phyloP scores from a whole-genome alignment of 2,329 filamentous ascomycete species.

The Setomelanomma holmii region DNA sequence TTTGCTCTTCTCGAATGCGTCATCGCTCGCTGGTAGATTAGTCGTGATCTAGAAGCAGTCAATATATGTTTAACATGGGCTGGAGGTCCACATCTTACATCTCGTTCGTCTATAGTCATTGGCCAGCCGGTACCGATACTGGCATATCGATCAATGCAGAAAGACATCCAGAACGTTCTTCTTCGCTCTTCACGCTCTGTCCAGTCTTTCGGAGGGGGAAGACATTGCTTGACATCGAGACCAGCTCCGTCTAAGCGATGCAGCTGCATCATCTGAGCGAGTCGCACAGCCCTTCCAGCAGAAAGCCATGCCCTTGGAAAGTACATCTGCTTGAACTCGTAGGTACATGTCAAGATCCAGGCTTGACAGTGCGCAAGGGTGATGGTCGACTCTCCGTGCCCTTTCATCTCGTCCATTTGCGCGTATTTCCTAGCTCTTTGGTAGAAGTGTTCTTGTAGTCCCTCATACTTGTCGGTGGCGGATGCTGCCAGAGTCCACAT shows the following conservation, averaged over 20 bases:
- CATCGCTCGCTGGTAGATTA: slow-evolving; percentile 82
- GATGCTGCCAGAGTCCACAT: slow-evolving; percentile 97
- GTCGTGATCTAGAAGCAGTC: slow-evolving; percentile 69
- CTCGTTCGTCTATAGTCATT: slow-evolving; percentile 89
- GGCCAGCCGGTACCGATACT: slow-evolving; percentile 98
- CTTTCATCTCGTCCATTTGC: slow-evolving; percentile 88
- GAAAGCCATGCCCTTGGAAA: slow-evolving; percentile 97
- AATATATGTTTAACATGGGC: slow-evolving; percentile 11
- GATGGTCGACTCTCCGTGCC: slow-evolving; percentile 88
- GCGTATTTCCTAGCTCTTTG: slow-evolving; percentile 87
- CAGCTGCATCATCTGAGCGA: slow-evolving; percentile 91
- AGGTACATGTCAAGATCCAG: slow-evolving; percentile 78
- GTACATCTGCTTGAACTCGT: slow-evolving; percentile 98
- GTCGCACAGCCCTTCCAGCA: slow-evolving; percentile 78
- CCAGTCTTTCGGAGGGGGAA: slow-evolving; percentile 88
- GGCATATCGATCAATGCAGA: slow-evolving; percentile 88
- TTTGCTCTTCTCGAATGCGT: slow-evolving; percentile 81
- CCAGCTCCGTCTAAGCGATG: slow-evolving; percentile 84
- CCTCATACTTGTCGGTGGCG: slow-evolving; percentile 79
- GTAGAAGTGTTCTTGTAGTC: slow-evolving; percentile 88
- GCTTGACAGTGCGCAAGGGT: slow-evolving; percentile 86
- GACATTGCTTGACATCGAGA: slow-evolving; percentile 89
- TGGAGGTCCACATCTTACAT: slow-evolving; percentile 60
- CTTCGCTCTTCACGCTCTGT: slow-evolving; percentile 90
- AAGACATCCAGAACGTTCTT: slow-evolving; percentile 94